Percentiles rank a stretch among this genome's conserved stretches.
Conservation (phyloP, 164 flowering plant genomes). For the Saururus chinensis region DNA sequence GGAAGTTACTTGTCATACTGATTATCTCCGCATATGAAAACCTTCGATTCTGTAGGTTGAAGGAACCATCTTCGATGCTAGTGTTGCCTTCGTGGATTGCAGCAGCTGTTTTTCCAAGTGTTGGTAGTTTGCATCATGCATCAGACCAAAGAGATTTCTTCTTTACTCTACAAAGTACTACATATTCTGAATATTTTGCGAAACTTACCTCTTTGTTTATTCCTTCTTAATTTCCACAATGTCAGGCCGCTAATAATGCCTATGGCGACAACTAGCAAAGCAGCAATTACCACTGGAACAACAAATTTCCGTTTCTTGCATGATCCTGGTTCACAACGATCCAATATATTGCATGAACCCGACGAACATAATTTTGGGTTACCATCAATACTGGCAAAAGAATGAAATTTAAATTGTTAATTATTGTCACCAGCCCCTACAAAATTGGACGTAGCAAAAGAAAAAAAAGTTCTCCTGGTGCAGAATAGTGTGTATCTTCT, state of each 20-base stretch:
- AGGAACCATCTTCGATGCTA: too few species aligned
- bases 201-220: not conserved
- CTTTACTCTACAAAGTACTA: too few species aligned
- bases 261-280: not conserved
- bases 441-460: not conserved
- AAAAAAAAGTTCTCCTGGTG: not conserved
- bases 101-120: too few species aligned
- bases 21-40: too few species aligned
- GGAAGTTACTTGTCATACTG: too few species aligned
- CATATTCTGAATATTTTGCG: too few species aligned
- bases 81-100: too few species aligned
- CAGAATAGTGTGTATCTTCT: too few species aligned
- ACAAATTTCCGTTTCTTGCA: not conserved
- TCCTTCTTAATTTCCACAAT: not conserved
- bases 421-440: not conserved
- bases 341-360: not conserved
- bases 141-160: too few species aligned
- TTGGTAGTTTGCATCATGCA: too few species aligned
- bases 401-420: not conserved
- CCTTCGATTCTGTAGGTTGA: too few species aligned
- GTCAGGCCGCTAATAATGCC: not conserved
- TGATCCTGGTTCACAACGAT: not conserved
- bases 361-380: not conserved
- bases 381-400: not conserved
- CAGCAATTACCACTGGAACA: not conserved